Conservation (phyloP, 169 alveolate species). For the Plasmodium blacklocki region DNA sequence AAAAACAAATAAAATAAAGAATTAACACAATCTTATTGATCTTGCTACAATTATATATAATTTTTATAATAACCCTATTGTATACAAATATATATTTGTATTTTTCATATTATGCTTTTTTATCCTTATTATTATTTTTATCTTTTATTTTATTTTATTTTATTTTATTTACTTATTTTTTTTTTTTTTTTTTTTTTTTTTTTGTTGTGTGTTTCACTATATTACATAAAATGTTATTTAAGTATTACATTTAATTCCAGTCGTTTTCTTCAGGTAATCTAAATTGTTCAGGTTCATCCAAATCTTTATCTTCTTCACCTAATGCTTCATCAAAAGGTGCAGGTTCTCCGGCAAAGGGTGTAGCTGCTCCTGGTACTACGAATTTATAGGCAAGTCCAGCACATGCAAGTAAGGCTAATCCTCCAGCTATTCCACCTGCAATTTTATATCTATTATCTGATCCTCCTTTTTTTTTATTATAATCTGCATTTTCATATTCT, state of each 20-base stretch:
- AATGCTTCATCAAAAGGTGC: conserved; percentile 67
- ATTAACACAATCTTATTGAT: too few relatives aligned
- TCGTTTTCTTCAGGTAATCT: conserved; percentile 75
- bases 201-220: background rate
- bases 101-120: too few relatives aligned
- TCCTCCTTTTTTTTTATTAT: conserved; percentile 5
- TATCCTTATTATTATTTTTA: too few relatives aligned
- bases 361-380: conserved; percentile 14
- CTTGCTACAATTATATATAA: too few relatives aligned
- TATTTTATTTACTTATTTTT: background rate
- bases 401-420: conserved; percentile 55
- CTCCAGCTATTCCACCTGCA: conserved; percentile 74
- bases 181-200: background rate
- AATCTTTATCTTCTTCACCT: conserved; percentile 47
- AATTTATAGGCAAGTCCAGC: conserved; percentile 55
- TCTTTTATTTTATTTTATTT: background rate
- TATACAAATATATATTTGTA: too few relatives aligned
- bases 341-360: conserved; percentile 26
- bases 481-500: background rate
- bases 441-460: conserved; percentile 54
- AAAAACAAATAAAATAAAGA: too few relatives aligned
- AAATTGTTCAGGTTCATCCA: conserved; percentile 46
- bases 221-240: background rate
- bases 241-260: conserved; percentile 31
- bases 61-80: too few relatives aligned